Percentiles rank a stretch among this genome's conserved stretches.
These are phyloP conservation scores for Solanum sejunctum DNA, from an alignment of 257 asterid genomes.

Conservation along the genomic window DNA sequence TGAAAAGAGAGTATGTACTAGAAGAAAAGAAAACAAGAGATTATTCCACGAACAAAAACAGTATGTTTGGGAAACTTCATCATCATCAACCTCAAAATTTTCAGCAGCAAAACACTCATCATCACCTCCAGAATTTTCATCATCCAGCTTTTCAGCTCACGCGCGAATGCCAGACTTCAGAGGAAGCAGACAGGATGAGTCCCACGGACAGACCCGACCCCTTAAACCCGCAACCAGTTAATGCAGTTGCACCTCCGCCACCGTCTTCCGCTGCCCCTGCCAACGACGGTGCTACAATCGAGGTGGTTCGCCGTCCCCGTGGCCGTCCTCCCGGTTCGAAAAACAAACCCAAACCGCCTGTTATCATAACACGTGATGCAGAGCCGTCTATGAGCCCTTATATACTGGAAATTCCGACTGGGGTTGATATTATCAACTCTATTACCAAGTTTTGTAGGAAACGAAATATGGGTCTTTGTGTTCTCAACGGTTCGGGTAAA, in stretches of 20 bases:
- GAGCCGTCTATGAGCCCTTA: conserved; percentile 64
- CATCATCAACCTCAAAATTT: not conserved
- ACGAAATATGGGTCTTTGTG: conserved; percentile 35
- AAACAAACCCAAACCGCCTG: conserved; percentile 60
- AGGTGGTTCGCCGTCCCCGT: conserved; percentile 67
- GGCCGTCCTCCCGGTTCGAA: conserved; percentile 77
- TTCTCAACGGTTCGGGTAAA: conserved; percentile 47
- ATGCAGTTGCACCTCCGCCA: not conserved
- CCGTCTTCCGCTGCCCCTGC: conserved; percentile 5
- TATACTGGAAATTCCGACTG: conserved; percentile 49
- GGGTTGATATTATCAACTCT: conserved; percentile 39
- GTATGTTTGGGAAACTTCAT: conserved; percentile 23
- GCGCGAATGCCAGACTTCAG: conserved; percentile 20
- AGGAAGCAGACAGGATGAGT: conserved; percentile 17
- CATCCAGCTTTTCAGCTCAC: conserved; percentile 10
- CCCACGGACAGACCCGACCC: not conserved
- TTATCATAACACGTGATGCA: conserved; percentile 34
- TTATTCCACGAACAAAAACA: not conserved
- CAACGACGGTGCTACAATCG: conserved; percentile 60
- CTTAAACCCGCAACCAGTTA: not conserved
- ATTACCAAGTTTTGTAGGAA: conserved; percentile 32
- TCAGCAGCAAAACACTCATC: conserved; percentile 7
- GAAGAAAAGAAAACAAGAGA: conserved; percentile 12
- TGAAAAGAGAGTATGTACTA: conserved; percentile 37
- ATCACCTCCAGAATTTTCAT: conserved; percentile 3